Percentiles rank a stretch among this genome's conserved stretches.
phyloP scores from a whole-genome alignment of 257 asterid genomes.

The Solanum infundibuliforme region DNA sequence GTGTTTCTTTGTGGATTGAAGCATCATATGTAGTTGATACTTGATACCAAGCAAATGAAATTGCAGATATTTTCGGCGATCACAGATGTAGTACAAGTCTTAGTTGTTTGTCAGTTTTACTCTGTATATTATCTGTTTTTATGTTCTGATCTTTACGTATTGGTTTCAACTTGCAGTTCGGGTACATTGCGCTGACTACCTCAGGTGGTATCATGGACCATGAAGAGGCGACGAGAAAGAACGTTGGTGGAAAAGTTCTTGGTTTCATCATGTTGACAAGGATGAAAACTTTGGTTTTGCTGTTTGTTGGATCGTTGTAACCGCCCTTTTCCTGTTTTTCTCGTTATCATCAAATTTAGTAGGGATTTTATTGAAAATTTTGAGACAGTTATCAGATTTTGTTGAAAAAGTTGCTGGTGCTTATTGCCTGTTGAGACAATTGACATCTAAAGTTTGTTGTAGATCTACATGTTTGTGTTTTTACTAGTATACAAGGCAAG shows the following conservation, averaged over 20 bases:
- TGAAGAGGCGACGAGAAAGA: neutral
- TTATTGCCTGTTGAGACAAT: neutral
- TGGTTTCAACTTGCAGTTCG: neutral
- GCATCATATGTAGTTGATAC: neutral
- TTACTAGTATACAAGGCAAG: neutral
- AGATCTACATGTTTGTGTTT: neutral
- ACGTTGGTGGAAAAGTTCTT: neutral
- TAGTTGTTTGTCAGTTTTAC: neutral
- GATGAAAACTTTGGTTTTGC: neutral
- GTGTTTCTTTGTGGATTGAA: neutral
- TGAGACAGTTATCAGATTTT: neutral
- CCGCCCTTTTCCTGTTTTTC: neutral
- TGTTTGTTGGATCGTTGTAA: neutral
- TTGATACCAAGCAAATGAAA: neutral
- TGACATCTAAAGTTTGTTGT: neutral
- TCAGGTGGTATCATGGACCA: neutral
- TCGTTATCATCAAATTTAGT: neutral
- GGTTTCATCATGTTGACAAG: neutral
- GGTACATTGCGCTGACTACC: neutral
- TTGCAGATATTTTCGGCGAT: neutral
- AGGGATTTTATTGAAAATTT: neutral
- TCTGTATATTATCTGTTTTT: neutral
- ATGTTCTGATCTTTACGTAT: neutral
- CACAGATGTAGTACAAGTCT: neutral
- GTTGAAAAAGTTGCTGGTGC: neutral